A percentile compares a stretch with the other conserved stretches of the same genome.
These are phyloP conservation scores for Penstemon eatonii DNA, from an alignment of 257 asterid genomes.

Conservation along the genomic window DNA sequence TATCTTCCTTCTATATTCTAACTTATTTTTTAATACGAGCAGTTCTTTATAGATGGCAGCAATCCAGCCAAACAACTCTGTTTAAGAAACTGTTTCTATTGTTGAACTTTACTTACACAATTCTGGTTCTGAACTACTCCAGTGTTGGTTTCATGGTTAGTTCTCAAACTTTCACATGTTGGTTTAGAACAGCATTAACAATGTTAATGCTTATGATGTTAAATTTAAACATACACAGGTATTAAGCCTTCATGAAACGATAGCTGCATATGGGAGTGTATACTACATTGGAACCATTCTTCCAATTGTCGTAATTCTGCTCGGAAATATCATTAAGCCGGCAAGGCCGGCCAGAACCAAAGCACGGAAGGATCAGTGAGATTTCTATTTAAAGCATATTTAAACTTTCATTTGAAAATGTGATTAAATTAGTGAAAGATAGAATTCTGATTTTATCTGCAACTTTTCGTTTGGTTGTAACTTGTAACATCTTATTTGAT, in stretches of 20 bases:
- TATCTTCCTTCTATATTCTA: conserved; percentile 24
- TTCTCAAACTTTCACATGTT: neutral
- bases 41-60: conserved; percentile 82
- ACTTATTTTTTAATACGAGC: conserved; percentile 36
- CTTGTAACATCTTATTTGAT: conserved; percentile 25
- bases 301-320: conserved; percentile 60
- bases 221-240: conserved; percentile 45
- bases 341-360: conserved; percentile 68
- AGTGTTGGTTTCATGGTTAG: conserved; percentile 86
- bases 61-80: conserved; percentile 48
- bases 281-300: conserved; percentile 77
- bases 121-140: conserved; percentile 83
- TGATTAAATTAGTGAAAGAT: conserved; percentile 21
- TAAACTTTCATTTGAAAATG: conserved; percentile 20
- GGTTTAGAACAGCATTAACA: neutral
- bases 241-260: conserved; percentile 73
- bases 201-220: neutral
- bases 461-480: conserved; percentile 30
- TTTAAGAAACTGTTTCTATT: conserved; percentile 50
- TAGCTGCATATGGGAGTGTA: conserved; percentile 78
- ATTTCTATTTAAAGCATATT: conserved; percentile 19
- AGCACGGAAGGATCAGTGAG: conserved; percentile 71
- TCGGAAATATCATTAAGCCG: conserved; percentile 74
- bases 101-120: conserved; percentile 69
- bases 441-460: conserved; percentile 19